Evolutionary conservation across 768 basidiomycete genomes (phyloP), one percentile per base, ranked within the genome.

Genomic region (Naganishia friedmannii): DNA sequence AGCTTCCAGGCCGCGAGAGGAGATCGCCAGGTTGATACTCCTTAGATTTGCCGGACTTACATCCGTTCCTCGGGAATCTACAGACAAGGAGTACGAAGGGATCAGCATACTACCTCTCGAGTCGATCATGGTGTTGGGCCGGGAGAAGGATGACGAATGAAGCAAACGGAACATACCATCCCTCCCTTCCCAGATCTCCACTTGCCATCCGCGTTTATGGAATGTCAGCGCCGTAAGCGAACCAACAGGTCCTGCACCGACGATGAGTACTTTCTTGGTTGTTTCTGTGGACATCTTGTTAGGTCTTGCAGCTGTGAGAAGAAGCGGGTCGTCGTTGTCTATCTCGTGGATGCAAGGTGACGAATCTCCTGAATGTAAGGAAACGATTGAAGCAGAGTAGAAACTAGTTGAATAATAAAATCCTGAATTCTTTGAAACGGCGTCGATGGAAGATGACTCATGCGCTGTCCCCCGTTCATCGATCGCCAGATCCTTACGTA

Each of bases 1-100:
- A 53, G 94, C 95, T 76, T 89, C 87, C 68, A 98, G 89, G 73
- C 94, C 95, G 53, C 95, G 88, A 69, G 92, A 88, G 23, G 94
- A 97, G 70, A 98, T 92, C 31, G 93, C 94, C 67, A 98, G 85
- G 83, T 98, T 98, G 82, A 98, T 96, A 68, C 93, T 96, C 69
- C 95, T 87, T 78, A 77, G 70, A 65, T 77, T 78, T 2, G 72
- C 72, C 28, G 76, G 74, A 15, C 70, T 58, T 1, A 72, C 63
- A 42, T 74, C 73, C 51, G 73, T 70, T 4, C 75, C 74, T 68
- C 79, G 51, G 26, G 79, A 78, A 71, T 80, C 79, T 80, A n/a
- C n/a, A 55, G 0, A 42, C 51, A 46, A 13, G 23, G 54, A 19
- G 31, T 34, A 32, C 39, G 23, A 23, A 42, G 26, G 58, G 15